Evolutionary conservation across 495 filamentous ascomycete species (phyloP), one percentile per base, ranked within the genome.

Genomic region (Penicillium waksmanii): DNA sequence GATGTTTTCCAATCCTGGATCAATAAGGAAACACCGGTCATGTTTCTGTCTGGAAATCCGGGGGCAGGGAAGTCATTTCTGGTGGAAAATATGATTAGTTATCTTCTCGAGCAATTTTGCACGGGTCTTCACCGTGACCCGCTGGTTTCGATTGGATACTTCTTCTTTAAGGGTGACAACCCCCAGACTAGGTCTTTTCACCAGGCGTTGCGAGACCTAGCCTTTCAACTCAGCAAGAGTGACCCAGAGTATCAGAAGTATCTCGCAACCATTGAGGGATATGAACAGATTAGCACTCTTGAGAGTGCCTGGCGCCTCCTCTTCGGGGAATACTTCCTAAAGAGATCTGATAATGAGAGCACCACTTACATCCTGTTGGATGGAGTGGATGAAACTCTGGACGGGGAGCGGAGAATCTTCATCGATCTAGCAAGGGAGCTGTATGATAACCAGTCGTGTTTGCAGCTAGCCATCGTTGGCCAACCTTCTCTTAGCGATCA

Each of bases 21-120:
- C n/a, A 17, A 46, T 17, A 9, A n/a, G 8, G 43, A 15, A 8
- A 21, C 10, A 17, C 43, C 43, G 1, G 19, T 46, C n/a, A 13
- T 46, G 19, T 46, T 13, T 9, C 10, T 46, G 5, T 46, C 43
- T 8, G 43, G 43, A 9, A 66, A 54, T 35, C 68, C 68, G 31
- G 73, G 73, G 11, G 66, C 65, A 5, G 73, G 73, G 5, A 77
- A 77, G 55, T 72, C 71, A 2, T 75, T 63, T 56, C 60, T 77
- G 0, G 64, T 66, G 18, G 40, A 65, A 13, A 69, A 66, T 48
- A 66, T 75, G 13, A 68, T 75, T 31, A 25, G n/a, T 13, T 58
- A 59, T 55, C 63, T 74, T 2, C 23, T 23, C 3, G 23, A 23
- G 23, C 23, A 23, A 2, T 23, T 23, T 3, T 23, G 23, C 23